Conservation (phyloP, 1,284 basidiomycete species). For the Marasmius tenuissimus region DNA sequence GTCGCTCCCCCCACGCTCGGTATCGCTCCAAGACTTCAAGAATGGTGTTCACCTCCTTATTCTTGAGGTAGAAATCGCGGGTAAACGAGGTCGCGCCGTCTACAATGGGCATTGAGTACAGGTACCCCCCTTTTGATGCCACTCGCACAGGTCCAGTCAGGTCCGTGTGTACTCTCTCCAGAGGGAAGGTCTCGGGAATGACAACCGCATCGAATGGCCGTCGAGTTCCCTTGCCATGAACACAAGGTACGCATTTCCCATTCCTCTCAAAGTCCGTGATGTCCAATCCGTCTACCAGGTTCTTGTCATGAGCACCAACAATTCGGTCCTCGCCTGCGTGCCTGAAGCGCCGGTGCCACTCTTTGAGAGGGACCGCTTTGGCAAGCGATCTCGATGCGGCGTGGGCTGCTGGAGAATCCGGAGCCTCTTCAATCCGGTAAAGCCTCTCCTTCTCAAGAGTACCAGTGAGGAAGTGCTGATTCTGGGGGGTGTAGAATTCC, state of each 20-base stretch:
- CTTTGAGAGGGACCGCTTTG: not conserved
- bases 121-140: constrained; percentile 3
- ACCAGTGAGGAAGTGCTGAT: not conserved
- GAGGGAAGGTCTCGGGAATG: not conserved
- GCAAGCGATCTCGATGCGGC: not conserved
- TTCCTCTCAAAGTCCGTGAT: not conserved
- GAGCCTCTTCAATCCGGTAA: not conserved
- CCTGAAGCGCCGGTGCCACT: constrained; percentile 3
- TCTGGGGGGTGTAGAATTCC: not conserved
- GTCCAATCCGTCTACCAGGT: constrained; percentile 4
- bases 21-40: constrained; percentile 8
- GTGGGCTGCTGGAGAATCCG: not conserved
- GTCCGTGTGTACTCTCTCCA: constrained; percentile 6
- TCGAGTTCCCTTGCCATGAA: not conserved
- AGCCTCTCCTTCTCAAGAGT: not conserved
- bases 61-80: constrained; percentile 11
- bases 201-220: constrained; percentile 7
- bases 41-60: constrained; percentile 3
- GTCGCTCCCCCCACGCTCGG: constrained; percentile 1
- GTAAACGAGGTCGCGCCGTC: constrained; percentile 10
- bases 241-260: constrained; percentile 5
- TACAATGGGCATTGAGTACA: constrained; percentile 15
- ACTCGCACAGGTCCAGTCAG: constrained; percentile 10
- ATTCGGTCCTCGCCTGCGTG: constrained; percentile 1
- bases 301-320: not conserved